Evolutionary conservation across 345 rosid genomes (phyloP).

Genomic region (Salix purpurea): DNA sequence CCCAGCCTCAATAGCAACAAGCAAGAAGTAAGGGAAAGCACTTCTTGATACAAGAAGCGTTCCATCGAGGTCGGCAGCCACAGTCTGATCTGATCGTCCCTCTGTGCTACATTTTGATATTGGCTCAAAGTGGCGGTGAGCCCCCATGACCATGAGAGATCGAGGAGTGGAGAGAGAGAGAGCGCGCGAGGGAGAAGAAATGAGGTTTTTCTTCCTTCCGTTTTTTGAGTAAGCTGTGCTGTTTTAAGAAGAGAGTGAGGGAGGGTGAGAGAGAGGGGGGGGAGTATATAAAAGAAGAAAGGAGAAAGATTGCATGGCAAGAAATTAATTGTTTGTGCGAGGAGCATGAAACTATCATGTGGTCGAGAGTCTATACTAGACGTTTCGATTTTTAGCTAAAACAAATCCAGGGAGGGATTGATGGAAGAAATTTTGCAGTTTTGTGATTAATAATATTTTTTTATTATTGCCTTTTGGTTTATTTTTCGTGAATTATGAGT

Average conservation of each 20-base stretch:
- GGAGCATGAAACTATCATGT: constrained; percentile 10
- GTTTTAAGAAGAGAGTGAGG: constrained; percentile 10
- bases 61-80: constrained; percentile 78
- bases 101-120: constrained; percentile 47
- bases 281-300: constrained; percentile 27
- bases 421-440: too few species aligned
- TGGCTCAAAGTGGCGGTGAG: constrained; percentile 44
- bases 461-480: too few species aligned
- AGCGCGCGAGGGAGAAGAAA: background rate
- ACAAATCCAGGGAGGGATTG: background rate
- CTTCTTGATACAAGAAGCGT: constrained; percentile 72
- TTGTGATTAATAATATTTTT: too few species aligned
- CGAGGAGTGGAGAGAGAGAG: background rate
- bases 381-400: background rate
- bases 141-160: constrained; percentile 44
- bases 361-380: background rate
- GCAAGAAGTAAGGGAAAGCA: constrained; percentile 84
- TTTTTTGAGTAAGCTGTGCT: background rate
- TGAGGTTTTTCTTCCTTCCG: background rate
- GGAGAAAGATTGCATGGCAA: constrained; percentile 19
- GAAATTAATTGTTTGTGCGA: constrained; percentile 15
- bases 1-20: constrained; percentile 87
- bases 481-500: too few species aligned
- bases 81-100: constrained; percentile 69
- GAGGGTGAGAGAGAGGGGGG: background rate